Evolutionary conservation across 2,329 filamentous ascomycete genomes (phyloP), one percentile per base, ranked within the genome.

Genomic region (Exophiala mesophila): DNA sequence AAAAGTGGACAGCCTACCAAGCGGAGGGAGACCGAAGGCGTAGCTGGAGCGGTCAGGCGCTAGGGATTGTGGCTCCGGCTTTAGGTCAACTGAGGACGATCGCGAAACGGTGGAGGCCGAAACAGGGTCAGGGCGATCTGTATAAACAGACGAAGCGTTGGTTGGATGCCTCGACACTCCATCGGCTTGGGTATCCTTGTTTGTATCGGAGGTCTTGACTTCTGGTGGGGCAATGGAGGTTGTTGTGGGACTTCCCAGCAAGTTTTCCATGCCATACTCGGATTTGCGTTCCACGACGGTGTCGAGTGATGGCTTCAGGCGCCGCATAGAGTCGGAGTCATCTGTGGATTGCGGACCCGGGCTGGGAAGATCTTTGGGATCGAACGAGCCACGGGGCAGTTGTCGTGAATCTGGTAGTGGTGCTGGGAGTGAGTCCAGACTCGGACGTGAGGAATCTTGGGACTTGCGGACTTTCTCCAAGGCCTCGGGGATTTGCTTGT

Each of bases 401-500:
- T n/a, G n/a, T n/a, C n/a, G n/a, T n/a, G n/a, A n/a, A n/a, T n/a
- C n/a, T n/a, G n/a, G n/a, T n/a, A n/a, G n/a, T n/a, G n/a, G n/a
- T n/a, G n/a, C n/a, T n/a, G n/a, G n/a, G n/a, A n/a, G n/a, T n/a
- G 61, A 54, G 51, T 82, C 78, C 45, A 77, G 58, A 49, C 73
- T 80, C 4, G 77, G 74, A 38, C 76, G 68, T 15, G 71, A 65
- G 7, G 75, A 76, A 2, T 83, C 80, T 43, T 76, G 62, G 1
- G 77, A 78, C 42, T 71, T 70, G 26, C 73, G 66, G 52, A 77
- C 72, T 52, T 67, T 73, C 48, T 76, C 70, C 39, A 71, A 73
- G 51, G 85, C 83, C 52, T 86, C 82, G 39, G 77, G 77, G 60
- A 83, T 72, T 4, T 83, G 78, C 57, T 77, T 82, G 60, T 90